phyloP scores from a whole-genome alignment of 768 basidiomycete genomes.

The Porpolomopsis calyptriformis region DNA sequence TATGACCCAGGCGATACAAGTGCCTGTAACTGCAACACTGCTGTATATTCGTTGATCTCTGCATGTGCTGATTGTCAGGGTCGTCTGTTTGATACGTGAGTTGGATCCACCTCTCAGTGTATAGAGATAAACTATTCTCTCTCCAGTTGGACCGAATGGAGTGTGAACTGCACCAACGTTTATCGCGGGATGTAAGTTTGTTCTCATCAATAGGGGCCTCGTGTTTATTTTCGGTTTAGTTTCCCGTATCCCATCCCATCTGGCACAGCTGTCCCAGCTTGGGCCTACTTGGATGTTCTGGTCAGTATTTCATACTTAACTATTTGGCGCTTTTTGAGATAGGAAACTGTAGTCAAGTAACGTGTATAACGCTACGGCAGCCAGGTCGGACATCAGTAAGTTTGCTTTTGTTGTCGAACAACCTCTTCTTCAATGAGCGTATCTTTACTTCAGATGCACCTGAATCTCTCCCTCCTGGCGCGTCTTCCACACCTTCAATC shows the following conservation, averaged over 20 bases:
- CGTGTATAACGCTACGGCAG: background rate
- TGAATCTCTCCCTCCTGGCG: slow-evolving; percentile 8
- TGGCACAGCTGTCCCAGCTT: slow-evolving; percentile 42
- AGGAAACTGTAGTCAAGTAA: background rate
- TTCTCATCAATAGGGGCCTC: background rate
- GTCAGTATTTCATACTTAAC: slow-evolving; percentile 15
- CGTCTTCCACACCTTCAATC: background rate
- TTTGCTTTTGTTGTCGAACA: background rate
- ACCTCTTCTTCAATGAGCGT: background rate
- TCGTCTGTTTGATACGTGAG: slow-evolving; percentile 27
- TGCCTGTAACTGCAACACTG: slow-evolving; percentile 45
- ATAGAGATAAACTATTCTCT: slow-evolving; percentile 1
- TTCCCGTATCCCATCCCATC: slow-evolving; percentile 38
- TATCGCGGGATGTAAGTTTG: slow-evolving; percentile 16
- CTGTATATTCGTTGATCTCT: slow-evolving; percentile 43
- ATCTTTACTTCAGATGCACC: slow-evolving; percentile 7
- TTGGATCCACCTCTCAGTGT: slow-evolving; percentile 1
- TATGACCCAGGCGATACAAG: slow-evolving; percentile 10
- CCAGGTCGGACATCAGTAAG: background rate
- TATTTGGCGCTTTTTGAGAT: no score
- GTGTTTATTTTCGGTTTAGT: slow-evolving; percentile 17
- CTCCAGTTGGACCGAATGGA: slow-evolving; percentile 43
- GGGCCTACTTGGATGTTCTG: slow-evolving; percentile 51
- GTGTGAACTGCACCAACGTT: slow-evolving; percentile 35
- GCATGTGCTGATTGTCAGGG: slow-evolving; percentile 52